Percentiles rank a stretch among this genome's conserved stretches.
Conservation (phyloP, 23 red algal genomes). For the Gracilaria domingensis region DNA sequence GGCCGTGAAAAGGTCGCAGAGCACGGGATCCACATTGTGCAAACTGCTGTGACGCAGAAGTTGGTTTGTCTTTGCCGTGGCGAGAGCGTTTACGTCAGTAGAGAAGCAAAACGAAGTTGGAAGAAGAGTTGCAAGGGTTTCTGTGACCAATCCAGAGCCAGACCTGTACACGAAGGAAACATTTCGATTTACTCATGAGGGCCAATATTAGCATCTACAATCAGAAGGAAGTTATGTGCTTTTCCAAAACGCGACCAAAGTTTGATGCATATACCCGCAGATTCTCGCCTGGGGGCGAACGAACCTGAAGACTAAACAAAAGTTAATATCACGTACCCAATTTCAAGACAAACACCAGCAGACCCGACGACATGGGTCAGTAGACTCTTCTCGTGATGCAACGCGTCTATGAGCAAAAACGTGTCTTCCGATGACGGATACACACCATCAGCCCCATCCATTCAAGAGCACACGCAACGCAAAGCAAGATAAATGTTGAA, state of each 20-base stretch:
- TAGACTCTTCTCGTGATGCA: slow-evolving; percentile 28
- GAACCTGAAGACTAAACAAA: not conserved
- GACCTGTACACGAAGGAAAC: slow-evolving; percentile 1
- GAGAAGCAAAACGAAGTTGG: slow-evolving; percentile 11
- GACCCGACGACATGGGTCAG: not conserved
- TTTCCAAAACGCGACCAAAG: not conserved
- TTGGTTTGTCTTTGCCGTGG: slow-evolving; percentile 10
- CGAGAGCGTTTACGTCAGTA: slow-evolving; percentile 69
- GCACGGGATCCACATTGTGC: slow-evolving; percentile 38
- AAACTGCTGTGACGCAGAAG: not conserved
- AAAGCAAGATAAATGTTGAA: not conserved
- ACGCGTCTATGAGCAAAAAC: slow-evolving; percentile 78
- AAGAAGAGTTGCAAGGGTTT: slow-evolving; percentile 30
- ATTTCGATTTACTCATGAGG: slow-evolving; percentile 24
- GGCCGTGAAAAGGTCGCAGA: slow-evolving; percentile 63
- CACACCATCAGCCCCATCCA: slow-evolving; percentile 76
- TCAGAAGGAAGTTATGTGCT: not conserved
- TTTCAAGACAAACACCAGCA: slow-evolving; percentile 40
- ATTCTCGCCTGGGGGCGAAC: not conserved
- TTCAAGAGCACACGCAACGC: not conserved
- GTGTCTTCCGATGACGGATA: slow-evolving; percentile 86
- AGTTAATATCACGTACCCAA: slow-evolving; percentile 54
- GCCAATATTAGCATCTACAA: slow-evolving; percentile 14
- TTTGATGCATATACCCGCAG: not conserved
- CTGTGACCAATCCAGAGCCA: slow-evolving; percentile 53